phyloP scores from a whole-genome alignment of 1,284 basidiomycete genomes.

The Ceratobasidium sp. region DNA sequence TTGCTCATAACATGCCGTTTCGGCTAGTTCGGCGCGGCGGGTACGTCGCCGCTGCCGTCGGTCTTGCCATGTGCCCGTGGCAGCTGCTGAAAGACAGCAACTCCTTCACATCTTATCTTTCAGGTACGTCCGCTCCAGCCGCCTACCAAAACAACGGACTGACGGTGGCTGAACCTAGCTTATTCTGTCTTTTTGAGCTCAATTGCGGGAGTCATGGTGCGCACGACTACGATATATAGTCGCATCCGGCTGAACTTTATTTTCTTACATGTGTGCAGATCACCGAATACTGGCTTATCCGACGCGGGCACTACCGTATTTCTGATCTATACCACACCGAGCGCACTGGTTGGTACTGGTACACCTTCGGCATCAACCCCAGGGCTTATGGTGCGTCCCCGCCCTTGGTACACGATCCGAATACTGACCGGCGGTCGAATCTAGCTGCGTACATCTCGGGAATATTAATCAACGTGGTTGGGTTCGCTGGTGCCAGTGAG shows the following conservation, averaged over 20 bases:
- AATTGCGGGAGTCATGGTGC: slow-evolving; percentile 82
- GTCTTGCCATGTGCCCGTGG: slow-evolving; percentile 67
- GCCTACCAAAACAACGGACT: neutral
- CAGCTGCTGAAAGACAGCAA: slow-evolving; percentile 70
- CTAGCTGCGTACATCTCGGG: slow-evolving; percentile 72
- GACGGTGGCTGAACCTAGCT: slow-evolving; percentile 53
- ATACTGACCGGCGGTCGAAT: slow-evolving; percentile 45
- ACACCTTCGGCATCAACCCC: slow-evolving; percentile 79
- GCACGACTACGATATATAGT: slow-evolving; percentile 36
- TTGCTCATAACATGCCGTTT: slow-evolving; percentile 30
- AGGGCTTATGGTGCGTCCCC: slow-evolving; percentile 58
- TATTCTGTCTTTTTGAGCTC: slow-evolving; percentile 86
- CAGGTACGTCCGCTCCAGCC: slow-evolving; percentile 49
- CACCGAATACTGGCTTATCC: slow-evolving; percentile 82
- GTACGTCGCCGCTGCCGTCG: slow-evolving; percentile 79
- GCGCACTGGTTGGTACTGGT: slow-evolving; percentile 76
- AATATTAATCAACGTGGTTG: slow-evolving; percentile 84
- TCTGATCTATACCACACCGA: slow-evolving; percentile 73
- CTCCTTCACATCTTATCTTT: slow-evolving; percentile 84
- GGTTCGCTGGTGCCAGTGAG: slow-evolving; percentile 66
- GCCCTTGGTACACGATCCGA: slow-evolving; percentile 18
- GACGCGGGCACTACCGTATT: slow-evolving; percentile 76
- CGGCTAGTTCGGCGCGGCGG: slow-evolving; percentile 87
- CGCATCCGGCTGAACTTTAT: neutral
- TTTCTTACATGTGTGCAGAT: slow-evolving; percentile 58